Base-by-base conservation (phyloP, 2,329 filamentous ascomycete species). In the Penicillium sp. region DNA sequence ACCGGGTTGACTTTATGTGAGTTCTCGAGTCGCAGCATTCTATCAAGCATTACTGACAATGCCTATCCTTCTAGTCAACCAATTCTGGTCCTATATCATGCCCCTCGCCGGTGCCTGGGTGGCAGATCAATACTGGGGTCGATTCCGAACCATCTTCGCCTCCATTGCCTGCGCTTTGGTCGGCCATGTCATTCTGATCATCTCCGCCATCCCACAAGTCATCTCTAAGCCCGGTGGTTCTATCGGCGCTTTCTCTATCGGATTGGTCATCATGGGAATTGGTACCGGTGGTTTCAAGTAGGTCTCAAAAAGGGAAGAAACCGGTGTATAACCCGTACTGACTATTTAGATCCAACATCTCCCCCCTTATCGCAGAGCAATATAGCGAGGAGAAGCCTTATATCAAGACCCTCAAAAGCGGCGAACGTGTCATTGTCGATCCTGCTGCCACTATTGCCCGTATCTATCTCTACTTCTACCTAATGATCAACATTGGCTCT, bases 221-320 rank as follows among this genome's bases (percentile, higher is more conserved):
- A 86, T 91, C 43, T 74, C 82, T 40, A 74, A 83, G 58, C 74
- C 75, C 31, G 80, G 85, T 14, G 77, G 79, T 11, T 78, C 87
- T 0, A 83, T 90, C 42, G 87, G 78, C 1, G 85, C 83, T 48
- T 88, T 91, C 64, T 71, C 87, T 2, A 73, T 86, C 26, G 84
- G 85, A 21, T 79, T 89, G 60, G 72, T 89, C 40, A 81, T 91
- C 66, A 83, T 91, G 67, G 88, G 87, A n/a, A 71, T 90, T 26
- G 89, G 89, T 39, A 90, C 88, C 1, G 89, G 89, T 58, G 88
- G 90, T 66, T 91, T 92, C 83, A 93, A 92, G 78, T 67, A 45
- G 29, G 46, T 28, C 23, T 33, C 29, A 18, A 18, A 31, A 18
- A 28, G 33, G 13, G 14, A n/a, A 28, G 21, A 43, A n/a, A 28